Conservation (phyloP, 306 rosid genomes). For the Inga leiocalycina region DNA sequence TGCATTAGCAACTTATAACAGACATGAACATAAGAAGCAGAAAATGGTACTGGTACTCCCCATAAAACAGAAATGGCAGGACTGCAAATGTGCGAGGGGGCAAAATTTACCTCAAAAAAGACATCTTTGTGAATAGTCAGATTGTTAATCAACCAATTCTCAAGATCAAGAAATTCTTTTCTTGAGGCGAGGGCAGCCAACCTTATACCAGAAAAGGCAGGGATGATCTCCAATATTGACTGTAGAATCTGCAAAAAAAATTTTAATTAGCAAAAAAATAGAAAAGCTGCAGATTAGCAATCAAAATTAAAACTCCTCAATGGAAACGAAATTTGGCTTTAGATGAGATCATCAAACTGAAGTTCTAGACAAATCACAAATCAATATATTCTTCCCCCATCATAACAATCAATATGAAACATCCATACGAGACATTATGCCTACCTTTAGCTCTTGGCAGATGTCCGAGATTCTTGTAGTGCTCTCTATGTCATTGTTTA, state of each 20-base stretch:
- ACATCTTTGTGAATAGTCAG: conserved; percentile 65
- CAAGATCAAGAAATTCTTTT: conserved; percentile 83
- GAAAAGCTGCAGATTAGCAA: conserved; percentile 14
- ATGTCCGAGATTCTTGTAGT: conserved; percentile 68
- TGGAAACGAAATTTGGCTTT: conserved; percentile 17
- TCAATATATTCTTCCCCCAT: neutral
- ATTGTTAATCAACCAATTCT: conserved; percentile 82
- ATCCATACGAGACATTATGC: conserved; percentile 31
- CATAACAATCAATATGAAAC: conserved; percentile 22
- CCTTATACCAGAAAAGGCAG: conserved; percentile 74
- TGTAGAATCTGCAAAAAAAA: conserved; percentile 66
- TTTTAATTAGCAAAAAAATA: conserved; percentile 29
- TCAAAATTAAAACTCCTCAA: neutral
- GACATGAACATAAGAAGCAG: neutral
- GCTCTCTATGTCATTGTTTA: conserved; percentile 63
- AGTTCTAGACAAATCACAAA: neutral
- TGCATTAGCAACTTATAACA: conserved; percentile 10
- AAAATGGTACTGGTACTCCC: neutral
- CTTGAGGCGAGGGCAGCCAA: conserved; percentile 87
- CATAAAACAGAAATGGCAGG: conserved; percentile 5
- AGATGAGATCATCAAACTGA: neutral
- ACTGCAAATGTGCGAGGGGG: neutral
- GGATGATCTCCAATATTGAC: conserved; percentile 67
- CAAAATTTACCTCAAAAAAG: conserved; percentile 77
- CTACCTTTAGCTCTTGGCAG: conserved; percentile 87